phyloP scores from a whole-genome alignment of 805 yeast species.

The Candida ovalis region DNA sequence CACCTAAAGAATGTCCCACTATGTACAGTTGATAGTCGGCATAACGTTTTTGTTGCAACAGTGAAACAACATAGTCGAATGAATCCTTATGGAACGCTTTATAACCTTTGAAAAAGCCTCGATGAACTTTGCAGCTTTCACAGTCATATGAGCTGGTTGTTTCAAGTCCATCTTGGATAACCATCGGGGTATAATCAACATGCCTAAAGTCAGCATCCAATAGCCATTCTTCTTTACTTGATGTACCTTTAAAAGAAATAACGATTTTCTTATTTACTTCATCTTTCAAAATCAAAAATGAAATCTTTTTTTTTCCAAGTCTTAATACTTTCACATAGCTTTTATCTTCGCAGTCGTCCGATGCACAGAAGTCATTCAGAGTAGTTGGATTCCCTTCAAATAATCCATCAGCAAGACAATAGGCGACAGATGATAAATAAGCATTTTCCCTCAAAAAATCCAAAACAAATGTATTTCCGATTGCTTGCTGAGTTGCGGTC shows the following conservation, averaged over 20 bases:
- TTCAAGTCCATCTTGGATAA: not conserved
- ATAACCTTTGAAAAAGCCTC: not conserved
- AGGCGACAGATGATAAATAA: not conserved
- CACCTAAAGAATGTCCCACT: conserved; percentile 19
- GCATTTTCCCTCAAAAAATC: not conserved
- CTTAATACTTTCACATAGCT: not conserved
- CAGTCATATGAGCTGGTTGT: not conserved
- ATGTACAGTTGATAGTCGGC: conserved; percentile 13
- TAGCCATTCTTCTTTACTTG: not conserved
- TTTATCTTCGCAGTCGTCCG: not conserved
- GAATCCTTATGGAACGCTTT: not conserved
- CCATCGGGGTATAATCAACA: not conserved
- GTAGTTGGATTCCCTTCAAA: not conserved
- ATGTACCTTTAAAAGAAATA: not conserved
- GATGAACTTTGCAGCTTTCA: not conserved
- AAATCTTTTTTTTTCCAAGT: not conserved
- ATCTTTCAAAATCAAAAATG: not conserved
- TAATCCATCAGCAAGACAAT: not conserved
- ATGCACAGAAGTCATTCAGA: not conserved
- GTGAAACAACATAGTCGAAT: not conserved
- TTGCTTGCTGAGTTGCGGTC: no score
- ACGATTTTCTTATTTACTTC: not conserved
- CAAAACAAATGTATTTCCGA: not conserved
- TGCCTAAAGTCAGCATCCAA: not conserved
- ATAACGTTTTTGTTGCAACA: not conserved